Percentiles rank a stretch among this genome's conserved stretches.
These are phyloP conservation scores for Cyberlindnera galapagoensis DNA, from an alignment of 805 yeast genomes.

Conservation along the genomic window DNA sequence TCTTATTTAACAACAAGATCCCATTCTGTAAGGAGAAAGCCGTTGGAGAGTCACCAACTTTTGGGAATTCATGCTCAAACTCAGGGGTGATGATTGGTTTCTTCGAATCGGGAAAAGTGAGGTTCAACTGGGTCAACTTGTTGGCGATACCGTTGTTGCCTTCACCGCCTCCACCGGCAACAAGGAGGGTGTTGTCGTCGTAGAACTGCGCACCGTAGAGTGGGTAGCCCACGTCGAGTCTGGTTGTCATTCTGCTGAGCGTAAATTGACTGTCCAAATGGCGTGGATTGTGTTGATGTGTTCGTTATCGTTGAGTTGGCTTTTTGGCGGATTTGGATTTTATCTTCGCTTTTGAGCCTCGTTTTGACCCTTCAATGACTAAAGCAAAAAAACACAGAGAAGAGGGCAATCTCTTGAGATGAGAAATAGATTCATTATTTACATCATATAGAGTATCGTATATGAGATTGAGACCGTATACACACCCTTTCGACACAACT, in stretches of 20 bases:
- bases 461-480: no score
- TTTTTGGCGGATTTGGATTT: no score
- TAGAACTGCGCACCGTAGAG: conserved; percentile 73
- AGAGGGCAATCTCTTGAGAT: no score
- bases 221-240: conserved; percentile 46
- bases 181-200: conserved; percentile 51
- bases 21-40: conserved; percentile 52
- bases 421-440: no score
- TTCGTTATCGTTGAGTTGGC: no score
- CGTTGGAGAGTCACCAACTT: conserved; percentile 83
- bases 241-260: conserved; percentile 1
- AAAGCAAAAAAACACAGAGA: no score
- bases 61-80: conserved; percentile 54
- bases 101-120: conserved; percentile 43
- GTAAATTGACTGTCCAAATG: no score
- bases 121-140: conserved; percentile 60
- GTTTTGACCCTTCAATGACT: no score
- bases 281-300: no score
- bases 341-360: no score
- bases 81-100: conserved; percentile 44
- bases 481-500: no score
- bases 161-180: conserved; percentile 95
- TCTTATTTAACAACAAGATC: conserved; percentile 65
- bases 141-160: conserved; percentile 87
- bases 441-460: no score